These are phyloP conservation scores for Trichoderma koningiopsis DNA, from an alignment of 2,329 filamentous ascomycete species.

Conservation along the genomic window DNA sequence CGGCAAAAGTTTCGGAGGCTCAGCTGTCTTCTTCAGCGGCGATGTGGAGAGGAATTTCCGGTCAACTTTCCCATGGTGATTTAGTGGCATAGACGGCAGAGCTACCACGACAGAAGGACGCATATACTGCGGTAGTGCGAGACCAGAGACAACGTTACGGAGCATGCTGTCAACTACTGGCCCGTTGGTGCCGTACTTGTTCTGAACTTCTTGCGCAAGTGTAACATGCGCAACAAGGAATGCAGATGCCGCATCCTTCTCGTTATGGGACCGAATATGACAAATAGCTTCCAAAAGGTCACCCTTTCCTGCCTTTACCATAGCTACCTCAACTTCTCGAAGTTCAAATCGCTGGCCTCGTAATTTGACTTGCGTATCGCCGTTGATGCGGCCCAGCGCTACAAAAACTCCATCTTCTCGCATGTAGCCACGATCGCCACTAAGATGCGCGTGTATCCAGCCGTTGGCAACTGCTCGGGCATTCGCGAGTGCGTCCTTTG, in stretches of 20 bases:
- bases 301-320: neutral
- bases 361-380: conserved; percentile 51
- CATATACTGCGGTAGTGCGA: conserved; percentile 41
- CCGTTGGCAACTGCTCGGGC: neutral
- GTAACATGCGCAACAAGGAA: neutral
- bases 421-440: neutral
- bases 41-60: neutral
- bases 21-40: neutral
- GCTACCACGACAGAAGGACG: conserved; percentile 34
- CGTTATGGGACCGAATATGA: neutral
- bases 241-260: neutral
- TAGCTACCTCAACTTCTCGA: neutral
- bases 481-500: neutral
- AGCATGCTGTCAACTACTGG: neutral
- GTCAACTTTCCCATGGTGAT: conserved; percentile 38
- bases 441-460: neutral
- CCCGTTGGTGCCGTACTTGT: neutral
- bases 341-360: conserved; percentile 50
- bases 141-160: neutral
- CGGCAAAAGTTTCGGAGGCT: neutral
- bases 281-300: neutral
- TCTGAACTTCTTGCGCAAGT: neutral
- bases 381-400: conserved; percentile 42
- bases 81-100: conserved; percentile 36
- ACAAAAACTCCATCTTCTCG: conserved; percentile 39